These are phyloP conservation scores for Truncatella angustata DNA, from an alignment of 2,329 filamentous ascomycete genomes.

Conservation along the genomic window DNA sequence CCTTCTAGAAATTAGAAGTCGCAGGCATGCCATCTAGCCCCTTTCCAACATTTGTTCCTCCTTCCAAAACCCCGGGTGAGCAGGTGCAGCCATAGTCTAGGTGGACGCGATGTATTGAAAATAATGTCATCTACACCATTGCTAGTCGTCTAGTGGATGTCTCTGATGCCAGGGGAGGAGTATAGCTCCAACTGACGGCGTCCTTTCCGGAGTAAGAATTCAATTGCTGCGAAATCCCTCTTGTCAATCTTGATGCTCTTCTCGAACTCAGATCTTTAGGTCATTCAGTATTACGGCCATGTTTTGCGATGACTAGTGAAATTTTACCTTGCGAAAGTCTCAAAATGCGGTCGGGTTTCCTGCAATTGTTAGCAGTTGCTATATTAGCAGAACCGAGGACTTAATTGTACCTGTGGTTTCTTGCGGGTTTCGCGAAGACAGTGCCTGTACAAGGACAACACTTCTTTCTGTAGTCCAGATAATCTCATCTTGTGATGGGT, in stretches of 20 bases:
- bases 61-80: too few relatives aligned
- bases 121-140: too few relatives aligned
- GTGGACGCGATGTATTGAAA: too few relatives aligned
- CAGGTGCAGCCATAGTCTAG: too few relatives aligned
- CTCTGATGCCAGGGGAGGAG: conserved; percentile 75
- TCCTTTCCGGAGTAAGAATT: conserved; percentile 81
- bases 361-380: conserved; percentile 25
- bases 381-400: conserved; percentile 16
- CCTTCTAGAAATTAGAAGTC: too few relatives aligned
- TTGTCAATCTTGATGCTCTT: conserved; percentile 69
- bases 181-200: conserved; percentile 79
- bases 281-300: neutral
- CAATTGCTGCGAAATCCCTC: conserved; percentile 82
- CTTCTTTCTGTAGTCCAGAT: conserved; percentile 88
- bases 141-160: conserved; percentile 50
- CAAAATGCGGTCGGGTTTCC: conserved; percentile 60
- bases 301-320: neutral
- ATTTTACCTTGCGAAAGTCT: conserved; percentile 60
- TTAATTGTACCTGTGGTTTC: conserved; percentile 67
- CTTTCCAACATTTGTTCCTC: too few relatives aligned
- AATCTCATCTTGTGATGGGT: conserved; percentile 45
- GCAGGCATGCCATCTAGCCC: too few relatives aligned
- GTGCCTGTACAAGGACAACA: conserved; percentile 79
- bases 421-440: conserved; percentile 79
- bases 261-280: conserved; percentile 69